Evolutionary conservation across 2,329 filamentous ascomycete species (phyloP).

Genomic region (Cladobotryum protrusum): DNA sequence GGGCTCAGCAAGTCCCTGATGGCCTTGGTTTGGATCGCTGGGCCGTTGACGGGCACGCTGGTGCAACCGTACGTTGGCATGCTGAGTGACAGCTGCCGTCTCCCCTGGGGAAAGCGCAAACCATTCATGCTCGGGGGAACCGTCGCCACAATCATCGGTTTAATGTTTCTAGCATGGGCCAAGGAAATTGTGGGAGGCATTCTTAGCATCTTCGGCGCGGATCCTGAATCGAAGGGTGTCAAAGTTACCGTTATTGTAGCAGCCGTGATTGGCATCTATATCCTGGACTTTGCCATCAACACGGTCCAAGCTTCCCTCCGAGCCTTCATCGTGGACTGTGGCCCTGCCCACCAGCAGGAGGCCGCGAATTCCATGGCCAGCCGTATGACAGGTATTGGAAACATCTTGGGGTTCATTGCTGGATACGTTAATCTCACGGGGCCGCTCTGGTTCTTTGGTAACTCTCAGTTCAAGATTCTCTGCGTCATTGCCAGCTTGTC

Average conservation of each 20-base stretch:
- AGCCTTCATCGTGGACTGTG: conserved; percentile 89
- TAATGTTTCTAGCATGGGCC: conserved; percentile 68
- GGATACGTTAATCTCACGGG: conserved; percentile 76
- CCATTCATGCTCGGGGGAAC: conserved; percentile 74
- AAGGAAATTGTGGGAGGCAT: conserved; percentile 64
- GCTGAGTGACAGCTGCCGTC: conserved; percentile 69
- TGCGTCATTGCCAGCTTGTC: conserved; percentile 76
- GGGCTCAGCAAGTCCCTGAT: conserved; percentile 78
- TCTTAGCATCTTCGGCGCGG: conserved; percentile 63
- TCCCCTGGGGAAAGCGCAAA: conserved; percentile 70
- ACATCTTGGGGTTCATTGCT: conserved; percentile 83
- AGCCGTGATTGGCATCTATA: conserved; percentile 81
- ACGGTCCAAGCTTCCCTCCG: conserved; percentile 91
- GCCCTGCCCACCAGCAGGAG: conserved; percentile 89
- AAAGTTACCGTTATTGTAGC: conserved; percentile 64
- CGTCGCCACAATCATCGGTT: conserved; percentile 57
- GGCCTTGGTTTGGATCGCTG: conserved; percentile 79
- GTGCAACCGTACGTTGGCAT: conserved; percentile 82
- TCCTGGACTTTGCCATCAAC: conserved; percentile 92
- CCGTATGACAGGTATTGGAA: conserved; percentile 77
- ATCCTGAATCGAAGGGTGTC: conserved; percentile 57
- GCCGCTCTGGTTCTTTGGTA: conserved; percentile 71
- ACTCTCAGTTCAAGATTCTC: conserved; percentile 88
- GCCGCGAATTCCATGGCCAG: conserved; percentile 92
- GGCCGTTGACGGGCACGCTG: conserved; percentile 69